Evolutionary conservation across 1,284 basidiomycete genomes (phyloP), one percentile per base, ranked within the genome.

Genomic region (Tilletia indica): DNA sequence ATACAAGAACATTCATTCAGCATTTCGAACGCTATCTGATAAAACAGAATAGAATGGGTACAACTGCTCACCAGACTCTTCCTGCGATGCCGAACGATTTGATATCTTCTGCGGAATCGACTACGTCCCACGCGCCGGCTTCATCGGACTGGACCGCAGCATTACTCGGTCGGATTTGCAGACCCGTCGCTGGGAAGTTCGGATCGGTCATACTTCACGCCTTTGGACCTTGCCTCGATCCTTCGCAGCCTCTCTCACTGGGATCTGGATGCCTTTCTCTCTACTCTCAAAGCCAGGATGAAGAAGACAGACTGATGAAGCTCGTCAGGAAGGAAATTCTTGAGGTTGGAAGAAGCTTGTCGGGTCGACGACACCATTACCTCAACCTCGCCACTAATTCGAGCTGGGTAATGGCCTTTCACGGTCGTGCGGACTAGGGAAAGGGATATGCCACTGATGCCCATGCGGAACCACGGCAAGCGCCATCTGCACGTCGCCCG

Each of bases 51-150:
- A 19, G 0, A 56, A 6, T 6, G 34, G n/a, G 66, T 9, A 69
- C 25, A 21, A 36, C 68, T 38, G 9, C 74, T 45, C 58, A 75
- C 78, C 82, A 84, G 31, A 82, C 80, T 2, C 82, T 72, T 1
- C 82, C 82, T 16, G 82, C 82, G 14, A 84, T 84, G 5, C 82
- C 82, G 31, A 71, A 84, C n/a, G 68, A 38, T 12, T 75, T 73
- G 67, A 84, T 84, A 68, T 83, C 82, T 9, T 76, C 72, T 12
- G 71, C 68, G 3, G 73, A 78, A 56, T 84, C 82, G 12, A 21
- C 38, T 25, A 61, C 47, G 31, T 51, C 39, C 54, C 38, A 51
- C 19, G 21, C 21, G n/a, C 19, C 31, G 9, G 6, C 42, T 45
- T 45, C 14, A 14, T 8, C 1, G 42, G 9, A 45, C 11, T 34